Conservation (phyloP, 1,284 basidiomycete species). For the Apiotrichum gamsii region DNA sequence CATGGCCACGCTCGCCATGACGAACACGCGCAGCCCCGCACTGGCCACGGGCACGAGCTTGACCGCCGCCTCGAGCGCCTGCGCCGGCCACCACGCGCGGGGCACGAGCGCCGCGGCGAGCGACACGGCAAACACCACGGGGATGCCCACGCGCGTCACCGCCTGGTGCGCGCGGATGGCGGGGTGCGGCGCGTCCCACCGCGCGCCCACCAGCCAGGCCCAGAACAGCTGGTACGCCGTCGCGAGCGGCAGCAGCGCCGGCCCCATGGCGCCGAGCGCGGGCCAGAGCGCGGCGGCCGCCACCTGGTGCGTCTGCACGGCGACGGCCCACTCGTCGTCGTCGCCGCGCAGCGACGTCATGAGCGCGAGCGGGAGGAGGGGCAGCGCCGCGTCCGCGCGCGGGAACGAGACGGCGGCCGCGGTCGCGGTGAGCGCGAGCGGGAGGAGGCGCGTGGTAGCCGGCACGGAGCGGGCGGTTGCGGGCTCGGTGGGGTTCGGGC, state of each 20-base stretch:
- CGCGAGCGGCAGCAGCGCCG: conserved; percentile 5
- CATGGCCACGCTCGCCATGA: conserved; percentile 1
- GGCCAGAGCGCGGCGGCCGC: conserved; percentile 13
- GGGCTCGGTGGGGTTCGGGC: conserved; percentile 3
- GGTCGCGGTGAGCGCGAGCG: conserved; percentile 11
- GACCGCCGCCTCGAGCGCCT: too few species aligned
- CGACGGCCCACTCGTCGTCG: conserved; percentile 21
- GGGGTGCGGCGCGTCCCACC: conserved; percentile 9
- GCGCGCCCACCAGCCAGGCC: conserved; percentile 15
- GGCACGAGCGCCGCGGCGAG: neutral
- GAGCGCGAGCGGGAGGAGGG: conserved; percentile 14
- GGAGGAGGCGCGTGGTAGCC: conserved; percentile 12
- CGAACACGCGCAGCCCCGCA: conserved; percentile 4
- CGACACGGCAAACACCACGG: neutral
- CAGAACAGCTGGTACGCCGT: conserved; percentile 6
- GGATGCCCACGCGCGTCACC: neutral
- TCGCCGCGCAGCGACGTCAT: conserved; percentile 13
- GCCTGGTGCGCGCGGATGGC: conserved; percentile 9
- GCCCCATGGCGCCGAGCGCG: neutral
- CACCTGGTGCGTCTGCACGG: conserved; percentile 15
- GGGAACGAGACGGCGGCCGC: conserved; percentile 7
- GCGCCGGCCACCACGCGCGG: too few species aligned
- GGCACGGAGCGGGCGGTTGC: conserved; percentile 6
- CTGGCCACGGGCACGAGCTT: neutral
- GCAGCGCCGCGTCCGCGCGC: conserved; percentile 10